Evolutionary conservation across 352 stramenopile species (phyloP).

Genomic region (Pythium scleroteichum): DNA sequence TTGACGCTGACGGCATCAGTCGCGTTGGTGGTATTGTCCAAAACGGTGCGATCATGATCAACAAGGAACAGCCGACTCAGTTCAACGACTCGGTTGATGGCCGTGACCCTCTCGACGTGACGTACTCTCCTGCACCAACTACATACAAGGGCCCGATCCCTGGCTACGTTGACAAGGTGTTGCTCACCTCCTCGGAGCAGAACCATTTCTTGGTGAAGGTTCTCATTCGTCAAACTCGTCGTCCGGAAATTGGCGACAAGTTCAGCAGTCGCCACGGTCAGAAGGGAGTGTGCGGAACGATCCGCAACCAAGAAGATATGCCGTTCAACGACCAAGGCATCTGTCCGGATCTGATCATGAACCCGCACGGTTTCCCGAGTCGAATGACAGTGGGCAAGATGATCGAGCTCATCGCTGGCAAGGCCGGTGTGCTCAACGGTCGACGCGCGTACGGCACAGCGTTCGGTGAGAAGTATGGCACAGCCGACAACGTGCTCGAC

Average conservation of each 20-base stretch:
- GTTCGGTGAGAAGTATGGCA: constrained; percentile 98
- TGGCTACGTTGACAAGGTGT: constrained; percentile 98
- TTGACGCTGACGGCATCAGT: constrained; percentile 97
- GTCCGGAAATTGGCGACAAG: constrained; percentile 99
- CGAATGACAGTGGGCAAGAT: constrained; percentile 99
- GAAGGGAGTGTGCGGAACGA: constrained; percentile 99
- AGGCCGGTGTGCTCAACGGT: constrained; percentile 96
- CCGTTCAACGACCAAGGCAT: constrained; percentile 99
- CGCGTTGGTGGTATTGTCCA: constrained; percentile 88
- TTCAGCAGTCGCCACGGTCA: constrained; percentile 99
- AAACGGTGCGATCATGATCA: constrained; percentile 97
- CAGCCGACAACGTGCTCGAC: constrained; percentile 91
- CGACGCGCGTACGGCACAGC: constrained; percentile 97
- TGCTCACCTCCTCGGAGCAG: constrained; percentile 97
- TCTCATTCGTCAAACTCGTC: constrained; percentile 93
- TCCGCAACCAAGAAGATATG: constrained; percentile 97
- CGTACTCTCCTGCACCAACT: constrained; percentile 86
- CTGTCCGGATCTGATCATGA: constrained; percentile 99
- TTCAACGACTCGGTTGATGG: constrained; percentile 88
- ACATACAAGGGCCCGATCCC: constrained; percentile 96
- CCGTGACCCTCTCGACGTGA: constrained; percentile 71
- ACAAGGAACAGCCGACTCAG: constrained; percentile 97
- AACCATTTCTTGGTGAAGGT: constrained; percentile 99
- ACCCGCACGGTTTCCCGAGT: constrained; percentile 99
- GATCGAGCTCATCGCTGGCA: constrained; percentile 98